Base-by-base conservation (phyloP, 2,329 filamentous ascomycete species). In the Ascochyta fabae region DNA sequence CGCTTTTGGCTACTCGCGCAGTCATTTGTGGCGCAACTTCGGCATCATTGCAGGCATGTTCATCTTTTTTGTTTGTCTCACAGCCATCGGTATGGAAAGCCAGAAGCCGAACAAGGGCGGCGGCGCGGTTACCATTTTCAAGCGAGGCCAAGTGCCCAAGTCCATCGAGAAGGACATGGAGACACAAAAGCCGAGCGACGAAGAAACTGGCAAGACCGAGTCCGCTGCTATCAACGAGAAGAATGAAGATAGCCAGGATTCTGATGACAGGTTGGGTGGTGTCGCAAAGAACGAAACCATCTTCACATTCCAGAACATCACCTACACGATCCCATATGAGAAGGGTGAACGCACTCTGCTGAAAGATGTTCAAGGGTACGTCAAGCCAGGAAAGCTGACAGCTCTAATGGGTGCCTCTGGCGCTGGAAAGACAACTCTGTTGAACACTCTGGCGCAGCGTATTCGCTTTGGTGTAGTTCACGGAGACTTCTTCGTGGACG, bases 341-440 rank as follows among this genome's bases (percentile, higher is more conserved):
- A 73, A 74, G 34, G 76, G 76, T 3, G 77, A 80, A 41, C 69
- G 79, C 13, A 72, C 70, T 4, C 71, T 89, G 4, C 73, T 89
- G 10, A 80, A 86, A 56, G 80, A 87, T 53, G 83, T 89, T 4
- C 81, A 86, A 61, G 93, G 93, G 19, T 96, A 91, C 87, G 92
- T 97, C 46, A 94, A 95, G 74, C 93, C 93, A 4, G 93, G 93
- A 44, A 96, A 91, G 12, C 77, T 96, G 49, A 96, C 92, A 6
- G 92, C 91, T 33, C 80, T 96, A 1, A 96, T 74, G 70, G 55
- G 92, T 88, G 78, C 78, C 86, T 92, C 38, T 88, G 89, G 52
- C 13, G 70, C 71, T 7, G 72, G 72, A 4, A 75, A 74, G 42
- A 75, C 70, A 2, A 75, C 71, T 1, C 53, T 80, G 6, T 56